A percentile compares a stretch with the other conserved stretches of the same genome.
Conservation (phyloP, 2,329 filamentous ascomycete genomes). For the Cercospora sp. region DNA sequence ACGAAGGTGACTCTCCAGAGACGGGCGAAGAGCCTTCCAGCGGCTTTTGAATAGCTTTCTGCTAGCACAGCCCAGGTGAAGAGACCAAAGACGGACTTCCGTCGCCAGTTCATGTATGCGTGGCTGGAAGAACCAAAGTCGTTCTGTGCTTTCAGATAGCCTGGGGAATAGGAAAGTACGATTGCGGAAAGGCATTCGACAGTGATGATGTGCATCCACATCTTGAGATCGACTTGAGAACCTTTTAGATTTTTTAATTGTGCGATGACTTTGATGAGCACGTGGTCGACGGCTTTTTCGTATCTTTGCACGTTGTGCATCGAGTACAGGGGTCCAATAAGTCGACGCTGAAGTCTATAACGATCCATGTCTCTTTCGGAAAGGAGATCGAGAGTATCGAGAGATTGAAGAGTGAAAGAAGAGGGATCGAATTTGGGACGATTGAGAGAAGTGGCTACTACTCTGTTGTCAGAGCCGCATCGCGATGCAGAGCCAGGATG, state of each 20-base stretch:
- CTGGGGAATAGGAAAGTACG: constrained; percentile 23
- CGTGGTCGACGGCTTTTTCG: constrained; percentile 20
- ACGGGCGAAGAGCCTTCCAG: constrained; percentile 18
- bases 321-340: constrained; percentile 22
- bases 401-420: constrained; percentile 9
- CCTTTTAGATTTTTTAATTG: constrained; percentile 11
- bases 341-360: constrained; percentile 22
- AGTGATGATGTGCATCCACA: constrained; percentile 27
- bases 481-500: not conserved
- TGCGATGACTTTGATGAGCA: constrained; percentile 17
- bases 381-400: constrained; percentile 23
- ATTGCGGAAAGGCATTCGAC: constrained; percentile 23
- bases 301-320: constrained; percentile 20
- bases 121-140: constrained; percentile 21
- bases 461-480: not conserved
- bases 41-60: constrained; percentile 21
- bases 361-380: constrained; percentile 23
- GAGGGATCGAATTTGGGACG: constrained; percentile 15
- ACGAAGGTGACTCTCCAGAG: constrained; percentile 19
- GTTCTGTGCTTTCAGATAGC: constrained; percentile 19
- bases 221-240: constrained; percentile 21
- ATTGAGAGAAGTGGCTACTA: constrained; percentile 20
- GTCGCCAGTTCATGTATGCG: constrained; percentile 24
- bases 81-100: constrained; percentile 24
- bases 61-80: constrained; percentile 22